Percentiles rank a stretch among this genome's conserved stretches.
Conservation (phyloP, 106 monocot genomes). For the Dioscorea zingiberensis region DNA sequence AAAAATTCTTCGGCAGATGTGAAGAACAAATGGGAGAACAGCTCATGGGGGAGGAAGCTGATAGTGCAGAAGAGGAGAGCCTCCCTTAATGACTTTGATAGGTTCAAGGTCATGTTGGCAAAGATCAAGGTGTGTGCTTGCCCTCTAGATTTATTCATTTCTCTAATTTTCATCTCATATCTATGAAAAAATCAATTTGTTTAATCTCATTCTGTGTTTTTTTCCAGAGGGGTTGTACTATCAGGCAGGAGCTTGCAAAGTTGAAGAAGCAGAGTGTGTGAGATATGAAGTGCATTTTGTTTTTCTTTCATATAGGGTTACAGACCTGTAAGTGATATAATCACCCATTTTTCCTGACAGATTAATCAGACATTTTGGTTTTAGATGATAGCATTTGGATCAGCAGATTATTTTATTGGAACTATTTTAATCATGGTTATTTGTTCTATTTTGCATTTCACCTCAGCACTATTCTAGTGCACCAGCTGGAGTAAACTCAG, state of each 20-base stretch:
- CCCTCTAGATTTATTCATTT: background rate
- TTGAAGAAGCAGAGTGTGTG: constrained; percentile 40
- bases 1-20: constrained; percentile 41
- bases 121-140: constrained; percentile 54
- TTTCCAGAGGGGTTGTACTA: constrained; percentile 40
- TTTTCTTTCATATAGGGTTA: background rate
- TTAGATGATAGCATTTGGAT: background rate
- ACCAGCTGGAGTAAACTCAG: too few relatives aligned
- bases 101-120: constrained; percentile 85
- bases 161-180: background rate
- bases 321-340: background rate
- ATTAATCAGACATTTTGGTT: background rate
- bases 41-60: constrained; percentile 79
- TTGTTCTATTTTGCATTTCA: background rate
- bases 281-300: background rate
- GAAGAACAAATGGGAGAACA: constrained; percentile 82
- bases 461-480: too few relatives aligned
- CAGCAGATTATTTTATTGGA: background rate
- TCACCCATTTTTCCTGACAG: too few relatives aligned
- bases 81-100: constrained; percentile 71
- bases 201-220: background rate
- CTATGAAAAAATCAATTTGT: background rate
- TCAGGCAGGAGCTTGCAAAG: constrained; percentile 57
- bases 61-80: constrained; percentile 89
- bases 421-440: background rate